Conservation (phyloP, 2,329 filamentous ascomycete genomes). For the Aspergillus sp. region DNA sequence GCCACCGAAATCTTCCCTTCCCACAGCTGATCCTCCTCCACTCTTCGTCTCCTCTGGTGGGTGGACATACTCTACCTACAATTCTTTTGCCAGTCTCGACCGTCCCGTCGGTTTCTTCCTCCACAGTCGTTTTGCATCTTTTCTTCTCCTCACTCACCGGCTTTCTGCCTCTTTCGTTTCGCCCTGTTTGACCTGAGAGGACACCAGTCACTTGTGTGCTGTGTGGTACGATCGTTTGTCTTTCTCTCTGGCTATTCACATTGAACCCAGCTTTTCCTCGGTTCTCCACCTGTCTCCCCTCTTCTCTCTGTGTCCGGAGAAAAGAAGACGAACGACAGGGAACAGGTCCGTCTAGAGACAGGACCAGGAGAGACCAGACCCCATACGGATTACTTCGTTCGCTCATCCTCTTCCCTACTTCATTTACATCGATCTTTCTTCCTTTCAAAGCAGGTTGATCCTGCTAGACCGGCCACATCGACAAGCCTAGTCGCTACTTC, state of each 20-base stretch:
- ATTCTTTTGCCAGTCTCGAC: not conserved
- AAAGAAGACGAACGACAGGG: too few species aligned
- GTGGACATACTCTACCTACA: not conserved
- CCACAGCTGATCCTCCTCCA: not conserved
- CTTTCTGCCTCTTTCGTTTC: not conserved
- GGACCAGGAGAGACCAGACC: not conserved
- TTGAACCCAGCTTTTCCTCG: too few species aligned
- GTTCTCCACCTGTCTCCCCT: too few species aligned
- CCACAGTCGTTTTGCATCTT: slow-evolving; percentile 1
- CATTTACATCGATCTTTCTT: slow-evolving; percentile 7
- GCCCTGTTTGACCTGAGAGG: not conserved
- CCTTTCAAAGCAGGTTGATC: slow-evolving; percentile 26
- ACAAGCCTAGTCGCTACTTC: slow-evolving; percentile 7
- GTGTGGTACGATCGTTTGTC: too few species aligned
- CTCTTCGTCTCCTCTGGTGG: not conserved
- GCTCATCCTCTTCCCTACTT: not conserved
- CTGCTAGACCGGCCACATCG: slow-evolving; percentile 17
- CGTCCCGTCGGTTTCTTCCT: not conserved
- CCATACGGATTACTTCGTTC: not conserved
- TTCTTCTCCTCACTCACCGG: not conserved
- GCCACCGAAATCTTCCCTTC: not conserved
- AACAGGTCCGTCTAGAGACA: too few species aligned
- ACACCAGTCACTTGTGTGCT: not conserved
- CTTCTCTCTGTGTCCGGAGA: too few species aligned
- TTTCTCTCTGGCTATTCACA: too few species aligned